A percentile compares a stretch with the other conserved stretches of the same genome.
Evolutionary conservation across 176 grass and related monocot genomes (phyloP).

Genomic region (Pontederia crassipes): DNA sequence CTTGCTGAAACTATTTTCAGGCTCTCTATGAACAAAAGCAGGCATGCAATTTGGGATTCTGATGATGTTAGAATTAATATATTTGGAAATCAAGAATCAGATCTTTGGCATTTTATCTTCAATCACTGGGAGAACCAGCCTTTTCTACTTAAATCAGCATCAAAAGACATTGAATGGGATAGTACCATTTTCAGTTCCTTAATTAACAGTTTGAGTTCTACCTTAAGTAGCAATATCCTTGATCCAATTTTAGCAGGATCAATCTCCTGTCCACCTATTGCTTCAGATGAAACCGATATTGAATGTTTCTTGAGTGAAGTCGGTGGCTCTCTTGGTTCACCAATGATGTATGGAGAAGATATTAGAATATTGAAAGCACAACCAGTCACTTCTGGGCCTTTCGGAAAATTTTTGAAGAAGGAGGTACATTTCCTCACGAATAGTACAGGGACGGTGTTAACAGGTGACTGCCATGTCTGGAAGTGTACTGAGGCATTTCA

Average conservation of each 20-base stretch:
- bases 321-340: constrained; percentile 32
- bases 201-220: constrained; percentile 27
- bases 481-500: constrained; percentile 47
- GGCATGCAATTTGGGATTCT: constrained; percentile 15
- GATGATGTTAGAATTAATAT: constrained; percentile 25
- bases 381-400: background rate
- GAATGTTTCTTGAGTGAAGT: constrained; percentile 48
- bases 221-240: constrained; percentile 29
- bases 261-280: constrained; percentile 62
- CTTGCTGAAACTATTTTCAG: constrained; percentile 72
- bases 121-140: constrained; percentile 57
- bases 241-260: constrained; percentile 41
- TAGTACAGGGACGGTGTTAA: constrained; percentile 5
- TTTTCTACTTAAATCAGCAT: constrained; percentile 29
- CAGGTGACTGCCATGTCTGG: background rate
- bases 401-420: background rate
- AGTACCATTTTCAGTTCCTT: constrained; percentile 42
- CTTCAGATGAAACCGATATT: constrained; percentile 68
- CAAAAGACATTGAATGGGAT: constrained; percentile 9
- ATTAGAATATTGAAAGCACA: constrained; percentile 54
- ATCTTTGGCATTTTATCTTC: constrained; percentile 41
- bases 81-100: constrained; percentile 38
- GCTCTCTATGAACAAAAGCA: constrained; percentile 42
- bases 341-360: constrained; percentile 53
- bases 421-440: constrained; percentile 45